These are phyloP conservation scores for Isatis tinctoria DNA, from an alignment of 345 rosid genomes.

Conservation along the genomic window DNA sequence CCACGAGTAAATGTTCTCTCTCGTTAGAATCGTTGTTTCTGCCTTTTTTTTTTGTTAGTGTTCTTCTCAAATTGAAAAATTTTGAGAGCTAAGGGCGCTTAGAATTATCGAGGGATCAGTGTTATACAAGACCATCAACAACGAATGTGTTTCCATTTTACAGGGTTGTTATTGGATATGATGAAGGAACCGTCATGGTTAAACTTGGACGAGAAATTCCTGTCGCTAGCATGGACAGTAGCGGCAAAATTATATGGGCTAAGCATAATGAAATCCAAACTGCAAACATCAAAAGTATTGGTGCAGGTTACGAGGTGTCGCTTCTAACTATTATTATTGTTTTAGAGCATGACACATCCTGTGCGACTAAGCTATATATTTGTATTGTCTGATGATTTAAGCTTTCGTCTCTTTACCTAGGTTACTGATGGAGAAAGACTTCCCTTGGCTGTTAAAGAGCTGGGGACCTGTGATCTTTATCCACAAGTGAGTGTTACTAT, in stretches of 20 bases:
- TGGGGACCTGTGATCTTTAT: constrained; percentile 98
- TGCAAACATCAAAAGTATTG: constrained; percentile 93
- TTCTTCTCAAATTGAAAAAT: neutral
- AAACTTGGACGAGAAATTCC: constrained; percentile 98
- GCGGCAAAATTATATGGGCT: constrained; percentile 99
- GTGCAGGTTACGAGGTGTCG: constrained; percentile 90
- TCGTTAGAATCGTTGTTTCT: neutral
- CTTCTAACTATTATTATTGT: constrained; percentile 1
- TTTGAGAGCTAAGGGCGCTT: neutral
- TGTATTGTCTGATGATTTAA: constrained; percentile 18
- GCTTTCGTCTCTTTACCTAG: constrained; percentile 41
- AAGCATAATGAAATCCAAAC: constrained; percentile 99
- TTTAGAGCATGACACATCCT: constrained; percentile 9
- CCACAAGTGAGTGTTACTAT: constrained; percentile 75
- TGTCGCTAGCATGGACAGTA: constrained; percentile 99
- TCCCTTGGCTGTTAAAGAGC: constrained; percentile 95
- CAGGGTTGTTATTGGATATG: constrained; percentile 97
- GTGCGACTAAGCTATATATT: neutral
- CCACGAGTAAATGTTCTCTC: neutral
- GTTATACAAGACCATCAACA: constrained; percentile 4
- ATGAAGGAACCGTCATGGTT: constrained; percentile 99
- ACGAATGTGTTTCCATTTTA: constrained; percentile 14
- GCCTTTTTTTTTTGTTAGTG: neutral
- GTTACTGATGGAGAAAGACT: constrained; percentile 96
- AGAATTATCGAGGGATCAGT: constrained; percentile 7